A percentile compares a stretch with the other conserved stretches of the same genome.
Conservation (phyloP, 139 green algal genomes). For the Ostreobium quekettii region DNA sequence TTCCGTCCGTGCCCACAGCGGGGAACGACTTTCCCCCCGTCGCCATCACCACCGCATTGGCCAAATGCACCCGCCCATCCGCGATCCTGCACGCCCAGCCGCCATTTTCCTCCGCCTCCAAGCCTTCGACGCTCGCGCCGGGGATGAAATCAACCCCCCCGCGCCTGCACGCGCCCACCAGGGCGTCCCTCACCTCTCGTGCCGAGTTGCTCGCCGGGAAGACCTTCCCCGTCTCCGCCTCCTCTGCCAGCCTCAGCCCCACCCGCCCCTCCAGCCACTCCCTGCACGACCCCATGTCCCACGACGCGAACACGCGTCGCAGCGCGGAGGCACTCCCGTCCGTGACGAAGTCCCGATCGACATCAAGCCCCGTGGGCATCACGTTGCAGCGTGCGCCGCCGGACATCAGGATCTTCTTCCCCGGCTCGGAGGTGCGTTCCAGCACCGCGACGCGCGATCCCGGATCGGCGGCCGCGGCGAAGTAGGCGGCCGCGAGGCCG, state of each 20-base stretch:
- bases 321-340: slow-evolving; percentile 39
- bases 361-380: slow-evolving; percentile 49
- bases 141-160: slow-evolving; percentile 27
- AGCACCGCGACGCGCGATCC: slow-evolving; percentile 56
- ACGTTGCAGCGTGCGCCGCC: slow-evolving; percentile 83
- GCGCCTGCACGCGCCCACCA: slow-evolving; percentile 54
- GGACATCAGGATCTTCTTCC: slow-evolving; percentile 83
- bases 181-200: slow-evolving; percentile 54
- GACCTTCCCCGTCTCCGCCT: slow-evolving; percentile 65
- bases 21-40: slow-evolving; percentile 76
- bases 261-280: slow-evolving; percentile 59
- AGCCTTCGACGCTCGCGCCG: slow-evolving; percentile 21
- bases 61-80: slow-evolving; percentile 5
- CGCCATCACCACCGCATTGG: slow-evolving; percentile 41
- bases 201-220: slow-evolving; percentile 71
- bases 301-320: slow-evolving; percentile 55
- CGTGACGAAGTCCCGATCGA: slow-evolving; percentile 64
- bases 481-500: slow-evolving; percentile 53
- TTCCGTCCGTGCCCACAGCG: slow-evolving; percentile 75
- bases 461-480: slow-evolving; percentile 30
- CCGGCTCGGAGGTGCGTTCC: slow-evolving; percentile 64
- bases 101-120: background rate
- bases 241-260: slow-evolving; percentile 52
- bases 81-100: slow-evolving; percentile 12
- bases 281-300: slow-evolving; percentile 56